Evolutionary conservation across 768 basidiomycete species (phyloP), one percentile per base, ranked within the genome.

Genomic region (Russula brevipes): DNA sequence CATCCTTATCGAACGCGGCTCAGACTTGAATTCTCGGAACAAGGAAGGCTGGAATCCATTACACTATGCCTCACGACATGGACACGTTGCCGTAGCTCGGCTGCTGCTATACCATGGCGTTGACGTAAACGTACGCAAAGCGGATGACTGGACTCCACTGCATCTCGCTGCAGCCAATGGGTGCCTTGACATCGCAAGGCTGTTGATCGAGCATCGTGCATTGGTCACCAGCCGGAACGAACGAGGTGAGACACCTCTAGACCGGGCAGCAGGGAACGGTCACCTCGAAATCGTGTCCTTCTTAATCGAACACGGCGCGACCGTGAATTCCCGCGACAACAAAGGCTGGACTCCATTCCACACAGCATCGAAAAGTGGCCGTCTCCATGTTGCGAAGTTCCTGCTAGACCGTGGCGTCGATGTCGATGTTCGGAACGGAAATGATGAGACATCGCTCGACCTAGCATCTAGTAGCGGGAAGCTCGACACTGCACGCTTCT

Each of bases 21-120:
- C 61, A 10, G 50, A 45, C 14, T 1, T 46, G 4, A 17, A 51
- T 36, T 4, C n/a, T 14, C 39, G 16, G 3, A 30, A 45, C 56
- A 4, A 4, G 6, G 2, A 52, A 0, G 16, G 39, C 14, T 50
- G 60, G 39, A 50, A 31, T 19, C 54, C 60, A 7, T 30, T 61
- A 12, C 54, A 56, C 33, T 10, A 1, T 4, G 47, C 54, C 5
- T 49, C 60, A 36, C 9, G 14, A 24, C n/a, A 12, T n/a, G 54
- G 49, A n/a, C 36, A 61, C 14, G 2, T 44, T 7, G 14, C 36
- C 12, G 33, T 64, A 4, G 53, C 14, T 4, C 5, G 2, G 39
- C 47, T 61, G 5, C 31, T 64, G 17, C 41, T 64, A 3, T 19
- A 64, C 44, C 39, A 12, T 11, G 38, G 45, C 16, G 46, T 42